Percentiles rank a stretch among this genome's conserved stretches.
Evolutionary conservation across 2,329 filamentous ascomycete species (phyloP).

Genomic region (Teratosphaeria gauchensis): DNA sequence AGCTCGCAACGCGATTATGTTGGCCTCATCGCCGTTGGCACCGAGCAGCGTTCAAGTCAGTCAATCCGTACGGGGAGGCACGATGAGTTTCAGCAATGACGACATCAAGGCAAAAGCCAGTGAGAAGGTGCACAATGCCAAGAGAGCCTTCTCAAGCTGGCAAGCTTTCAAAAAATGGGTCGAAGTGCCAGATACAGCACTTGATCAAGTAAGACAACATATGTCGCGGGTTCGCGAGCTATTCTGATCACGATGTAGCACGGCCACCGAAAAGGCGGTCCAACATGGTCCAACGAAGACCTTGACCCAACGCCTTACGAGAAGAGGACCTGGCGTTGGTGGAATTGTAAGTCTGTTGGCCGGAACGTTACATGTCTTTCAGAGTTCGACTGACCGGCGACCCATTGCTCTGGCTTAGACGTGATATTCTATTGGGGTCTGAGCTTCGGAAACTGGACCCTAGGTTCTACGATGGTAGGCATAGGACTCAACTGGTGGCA

Average conservation of each 20-base stretch:
- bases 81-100: not conserved
- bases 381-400: no score
- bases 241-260: constrained; percentile 1
- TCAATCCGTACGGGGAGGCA: not conserved
- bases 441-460: constrained; percentile 35
- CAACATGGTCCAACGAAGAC: constrained; percentile 21
- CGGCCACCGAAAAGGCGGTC: constrained; percentile 5
- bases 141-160: constrained; percentile 15
- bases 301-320: constrained; percentile 30
- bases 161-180: constrained; percentile 14
- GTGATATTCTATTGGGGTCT: constrained; percentile 32
- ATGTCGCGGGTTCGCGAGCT: not conserved
- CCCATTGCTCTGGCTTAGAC: not conserved
- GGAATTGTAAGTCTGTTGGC: constrained; percentile 20
- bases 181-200: constrained; percentile 11
- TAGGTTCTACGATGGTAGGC: constrained; percentile 30
- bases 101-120: not conserved
- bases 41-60: not conserved
- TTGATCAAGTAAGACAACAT: constrained; percentile 7
- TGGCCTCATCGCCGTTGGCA: not conserved
- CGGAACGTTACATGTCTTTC: no score
- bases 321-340: constrained; percentile 32
- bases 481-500: constrained; percentile 40
- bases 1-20: not conserved
- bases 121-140: constrained; percentile 8